Percentiles rank a stretch among this genome's conserved stretches.
These are phyloP conservation scores for Leishmania guyanensis DNA, from an alignment of 208 protist genomes.

Conservation along the genomic window DNA sequence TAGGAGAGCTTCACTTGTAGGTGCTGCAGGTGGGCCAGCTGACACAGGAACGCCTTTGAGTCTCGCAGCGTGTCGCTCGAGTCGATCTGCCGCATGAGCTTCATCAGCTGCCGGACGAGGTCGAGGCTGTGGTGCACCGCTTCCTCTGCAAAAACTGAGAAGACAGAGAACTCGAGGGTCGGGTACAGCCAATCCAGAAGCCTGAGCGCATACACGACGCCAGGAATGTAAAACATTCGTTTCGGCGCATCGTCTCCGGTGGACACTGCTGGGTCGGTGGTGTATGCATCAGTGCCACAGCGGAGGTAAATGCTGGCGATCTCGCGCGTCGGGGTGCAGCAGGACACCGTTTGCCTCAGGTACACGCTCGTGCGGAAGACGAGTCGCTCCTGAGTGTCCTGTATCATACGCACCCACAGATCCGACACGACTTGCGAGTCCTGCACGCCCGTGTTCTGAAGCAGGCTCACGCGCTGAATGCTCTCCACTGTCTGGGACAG, in stretches of 20 bases:
- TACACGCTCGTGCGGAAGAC: slow-evolving; percentile 84
- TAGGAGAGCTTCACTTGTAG: slow-evolving; percentile 72
- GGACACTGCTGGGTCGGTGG: not conserved
- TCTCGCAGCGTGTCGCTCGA: slow-evolving; percentile 33
- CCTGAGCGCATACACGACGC: slow-evolving; percentile 57
- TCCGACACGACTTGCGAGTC: slow-evolving; percentile 48
- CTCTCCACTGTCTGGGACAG: slow-evolving; percentile 67
- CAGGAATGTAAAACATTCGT: slow-evolving; percentile 49
- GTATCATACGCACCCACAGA: slow-evolving; percentile 77
- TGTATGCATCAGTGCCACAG: slow-evolving; percentile 26
- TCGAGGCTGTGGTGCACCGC: slow-evolving; percentile 68
- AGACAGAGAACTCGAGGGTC: slow-evolving; percentile 83
- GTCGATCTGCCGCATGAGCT: slow-evolving; percentile 50
- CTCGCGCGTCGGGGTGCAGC: slow-evolving; percentile 41
- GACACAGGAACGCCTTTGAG: slow-evolving; percentile 63
- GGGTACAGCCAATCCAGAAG: slow-evolving; percentile 80
- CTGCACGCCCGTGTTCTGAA: slow-evolving; percentile 31
- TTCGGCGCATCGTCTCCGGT: not conserved
- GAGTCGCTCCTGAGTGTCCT: slow-evolving; percentile 86
- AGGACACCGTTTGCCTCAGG: slow-evolving; percentile 59
- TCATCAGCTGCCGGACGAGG: slow-evolving; percentile 61
- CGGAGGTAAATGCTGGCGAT: slow-evolving; percentile 46
- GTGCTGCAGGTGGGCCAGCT: slow-evolving; percentile 76
- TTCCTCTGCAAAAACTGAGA: slow-evolving; percentile 88
- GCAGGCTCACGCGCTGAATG: slow-evolving; percentile 60